Evolutionary conservation across 768 basidiomycete species (phyloP).

Genomic region (Leccinellum luteum): DNA sequence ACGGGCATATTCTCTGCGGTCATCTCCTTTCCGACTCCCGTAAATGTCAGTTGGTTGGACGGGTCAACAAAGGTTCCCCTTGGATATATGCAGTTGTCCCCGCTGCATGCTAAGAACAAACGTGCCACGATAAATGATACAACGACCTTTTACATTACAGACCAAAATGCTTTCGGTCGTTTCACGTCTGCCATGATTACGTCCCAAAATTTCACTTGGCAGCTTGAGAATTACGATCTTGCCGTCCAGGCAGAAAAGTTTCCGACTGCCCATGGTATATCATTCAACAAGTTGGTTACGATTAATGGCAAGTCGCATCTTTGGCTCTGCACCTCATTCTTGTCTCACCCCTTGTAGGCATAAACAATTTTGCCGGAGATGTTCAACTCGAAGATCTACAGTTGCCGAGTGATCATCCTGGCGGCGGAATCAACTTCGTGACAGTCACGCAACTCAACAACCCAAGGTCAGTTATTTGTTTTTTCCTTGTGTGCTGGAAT

Average conservation of each 20-base stretch:
- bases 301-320: conserved; percentile 45
- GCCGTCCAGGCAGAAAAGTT: conserved; percentile 66
- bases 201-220: conserved; percentile 65
- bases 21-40: conserved; percentile 57
- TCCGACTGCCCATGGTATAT: conserved; percentile 61
- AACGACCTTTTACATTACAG: conserved; percentile 52
- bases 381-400: conserved; percentile 56
- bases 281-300: conserved; percentile 58
- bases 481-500: not conserved
- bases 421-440: conserved; percentile 64
- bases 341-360: conserved; percentile 37
- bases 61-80: conserved; percentile 45
- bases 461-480: conserved; percentile 41
- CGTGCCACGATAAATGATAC: conserved; percentile 62
- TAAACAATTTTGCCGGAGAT: conserved; percentile 58
- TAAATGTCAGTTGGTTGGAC: conserved; percentile 59
- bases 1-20: conserved; percentile 63
- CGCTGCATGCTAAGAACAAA: conserved; percentile 50
- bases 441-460: conserved; percentile 57
- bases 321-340: not conserved
- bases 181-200: conserved; percentile 68
- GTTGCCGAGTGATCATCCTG: conserved; percentile 64
- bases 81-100: conserved; percentile 51
- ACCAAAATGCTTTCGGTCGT: conserved; percentile 56
- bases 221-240: conserved; percentile 52